Base-by-base conservation (phyloP, 1,284 basidiomycete genomes). In the Ganoderma multipileum region DNA sequence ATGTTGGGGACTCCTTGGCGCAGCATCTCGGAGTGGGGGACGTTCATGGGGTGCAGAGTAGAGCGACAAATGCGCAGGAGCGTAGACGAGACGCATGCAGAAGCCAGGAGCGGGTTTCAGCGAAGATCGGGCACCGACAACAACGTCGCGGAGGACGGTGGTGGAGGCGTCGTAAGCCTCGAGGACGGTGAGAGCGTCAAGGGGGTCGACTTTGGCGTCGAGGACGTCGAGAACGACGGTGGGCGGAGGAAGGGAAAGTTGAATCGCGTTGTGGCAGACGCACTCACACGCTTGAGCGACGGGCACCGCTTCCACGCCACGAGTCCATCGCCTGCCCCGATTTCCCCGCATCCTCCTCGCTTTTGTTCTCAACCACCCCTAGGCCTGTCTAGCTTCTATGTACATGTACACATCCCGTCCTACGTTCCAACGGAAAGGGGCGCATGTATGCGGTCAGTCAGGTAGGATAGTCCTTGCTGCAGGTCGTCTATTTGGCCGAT, bases 1-100 rank as follows among this genome's bases (percentile, higher is more conserved):
- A 84, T 79, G 73, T 82, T 83, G 41, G 82, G 77, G 68, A 86
- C 80, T 74, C 79, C 78, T 75, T 80, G 80, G 66, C 85, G 84
- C 50, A 88, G 73, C 80, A 87, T 81, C 71, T 86, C 84, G 71
- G 77, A 77, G 66, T 83, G 86, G 55, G 63, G 66, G 30, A 67
- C 71, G 73, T 76, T 78, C 74, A 77, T 79, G 67, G 44, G 41
- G 59, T 55, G 69, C 61, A 66, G 50, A 50, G 63, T 66, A 66
- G 41, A 68, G 65, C 57, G 68, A 69, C 62, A 59, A 63, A 67
- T 64, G 44, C 26, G 70, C 65, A 61, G 65, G 66, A 66, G 67
- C 64, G 73, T 60, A 71, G 52, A 54, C 36, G 36, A n/a, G 71
- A 72, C 68, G 74, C 74, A 75, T 75, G 70, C 74, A 75, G 74